phyloP scores from a whole-genome alignment of 495 filamentous ascomycete genomes.

The Neurospora sp. region DNA sequence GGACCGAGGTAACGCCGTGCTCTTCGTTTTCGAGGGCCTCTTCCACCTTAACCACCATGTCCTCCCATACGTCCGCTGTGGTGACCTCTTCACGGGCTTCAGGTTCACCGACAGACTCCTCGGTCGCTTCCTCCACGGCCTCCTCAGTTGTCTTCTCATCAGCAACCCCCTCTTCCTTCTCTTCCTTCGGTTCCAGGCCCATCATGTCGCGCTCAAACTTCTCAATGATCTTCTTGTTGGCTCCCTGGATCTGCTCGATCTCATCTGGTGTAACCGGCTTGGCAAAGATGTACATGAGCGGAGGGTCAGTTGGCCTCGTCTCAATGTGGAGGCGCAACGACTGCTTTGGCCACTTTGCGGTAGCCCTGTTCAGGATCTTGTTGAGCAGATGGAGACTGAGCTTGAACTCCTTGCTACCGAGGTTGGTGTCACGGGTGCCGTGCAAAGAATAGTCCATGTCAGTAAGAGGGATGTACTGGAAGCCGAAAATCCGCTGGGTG shows the following conservation, averaged over 20 bases:
- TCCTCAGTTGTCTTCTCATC: conserved; percentile 2
- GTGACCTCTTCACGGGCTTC: conserved; percentile 12
- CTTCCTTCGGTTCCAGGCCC: conserved; percentile 27
- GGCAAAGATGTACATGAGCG: conserved; percentile 82
- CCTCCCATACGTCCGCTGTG: conserved; percentile 36
- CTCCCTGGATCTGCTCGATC: conserved; percentile 63
- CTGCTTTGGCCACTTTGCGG: conserved; percentile 56
- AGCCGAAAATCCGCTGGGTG: conserved; percentile 88
- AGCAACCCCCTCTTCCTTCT: conserved; percentile 12
- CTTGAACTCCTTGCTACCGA: conserved; percentile 86
- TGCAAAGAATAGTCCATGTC: conserved; percentile 88
- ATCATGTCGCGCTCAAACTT: conserved; percentile 57
- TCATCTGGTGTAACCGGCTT: conserved; percentile 68
- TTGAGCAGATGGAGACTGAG: conserved; percentile 70
- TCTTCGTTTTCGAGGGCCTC: conserved; percentile 46
- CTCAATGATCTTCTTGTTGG: conserved; percentile 48
- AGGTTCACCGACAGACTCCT: not conserved
- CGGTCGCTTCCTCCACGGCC: conserved; percentile 1
- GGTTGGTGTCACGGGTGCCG: conserved; percentile 47
- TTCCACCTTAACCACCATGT: conserved; percentile 42
- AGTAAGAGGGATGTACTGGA: conserved; percentile 77
- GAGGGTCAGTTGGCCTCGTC: conserved; percentile 46
- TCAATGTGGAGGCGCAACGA: conserved; percentile 85
- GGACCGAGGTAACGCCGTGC: conserved; percentile 29
- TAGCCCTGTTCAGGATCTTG: conserved; percentile 62